Percentiles rank a stretch among this genome's conserved stretches.
Conservation (phyloP, 139 green algal species). For the Ettlia oleoabundans region DNA sequence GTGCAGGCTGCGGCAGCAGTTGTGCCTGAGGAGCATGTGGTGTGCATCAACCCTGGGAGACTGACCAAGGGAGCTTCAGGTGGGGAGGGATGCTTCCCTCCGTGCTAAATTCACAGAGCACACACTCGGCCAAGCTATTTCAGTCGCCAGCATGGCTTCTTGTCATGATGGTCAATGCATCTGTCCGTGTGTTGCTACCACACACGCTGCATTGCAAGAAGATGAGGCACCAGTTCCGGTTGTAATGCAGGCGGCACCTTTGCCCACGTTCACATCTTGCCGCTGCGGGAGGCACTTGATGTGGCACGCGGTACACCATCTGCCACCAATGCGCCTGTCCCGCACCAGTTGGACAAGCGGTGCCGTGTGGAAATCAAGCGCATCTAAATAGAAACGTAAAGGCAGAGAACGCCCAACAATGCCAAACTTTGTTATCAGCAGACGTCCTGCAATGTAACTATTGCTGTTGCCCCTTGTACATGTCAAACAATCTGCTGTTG, state of each 20-base stretch:
- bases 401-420: too few relatives aligned
- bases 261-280: conserved; percentile 60
- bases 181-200: too few relatives aligned
- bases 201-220: not conserved
- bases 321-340: conserved; percentile 32
- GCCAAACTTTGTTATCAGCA: too few relatives aligned
- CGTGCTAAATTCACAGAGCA: too few relatives aligned
- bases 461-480: too few relatives aligned
- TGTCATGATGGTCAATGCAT: too few relatives aligned
- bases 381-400: conserved; percentile 55
- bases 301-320: conserved; percentile 14
- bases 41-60: conserved; percentile 85
- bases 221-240: too few relatives aligned
- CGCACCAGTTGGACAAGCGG: conserved; percentile 41
- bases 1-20: not conserved
- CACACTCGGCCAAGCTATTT: too few relatives aligned
- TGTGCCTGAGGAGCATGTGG: conserved; percentile 33
- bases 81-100: not conserved
- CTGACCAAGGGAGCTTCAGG: conserved; percentile 69
- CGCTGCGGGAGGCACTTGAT: conserved; percentile 26
- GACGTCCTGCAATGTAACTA: too few relatives aligned
- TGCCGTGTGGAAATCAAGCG: conserved; percentile 54
- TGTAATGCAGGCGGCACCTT: conserved; percentile 73
- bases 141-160: too few relatives aligned
- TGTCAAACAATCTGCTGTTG: too few relatives aligned